Evolutionary conservation across 768 basidiomycete genomes (phyloP), one percentile per base, ranked within the genome.

Genomic region (Dacryopinax spathularia): DNA sequence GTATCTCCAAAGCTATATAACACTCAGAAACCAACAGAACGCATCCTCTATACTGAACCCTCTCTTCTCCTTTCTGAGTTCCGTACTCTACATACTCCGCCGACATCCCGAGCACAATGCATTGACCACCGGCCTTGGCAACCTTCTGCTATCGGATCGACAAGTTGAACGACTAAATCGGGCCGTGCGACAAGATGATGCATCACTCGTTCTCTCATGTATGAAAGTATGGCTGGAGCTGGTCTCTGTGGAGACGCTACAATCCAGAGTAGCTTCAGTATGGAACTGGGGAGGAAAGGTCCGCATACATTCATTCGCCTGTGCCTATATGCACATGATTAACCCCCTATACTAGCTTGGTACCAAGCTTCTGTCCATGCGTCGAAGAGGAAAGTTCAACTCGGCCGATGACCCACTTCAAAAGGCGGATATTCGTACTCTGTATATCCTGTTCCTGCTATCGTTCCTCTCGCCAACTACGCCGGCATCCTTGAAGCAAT

Each of bases 361-460:
- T 5, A 56, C 82, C 1, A 89, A 84, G 73, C 71, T 91, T 0
- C 70, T 89, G 27, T 77, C 80, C 37, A 87, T 89, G 87, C 79
- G 89, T 31, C 79, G 88, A 16, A 88, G 79, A 72, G 72, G 75
- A 1, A 83, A 82, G 65, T 71, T 67, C 10, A 76, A 43, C 12
- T 27, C 72, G 1, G 75, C 76, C 7, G 62, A 66, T 39, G 61
- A 64, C 15, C 60, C 64, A 63, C 63, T 69, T 36, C 29, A 31
- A 59, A 44, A 62, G 33, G 41, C 68, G 87, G 91, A 93, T 72
- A 91, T 93, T 44, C 81, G 91, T 35, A 89, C 88, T 0, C 77
- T 87, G 2, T 89, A 86, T 60, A 71, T 91, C 36, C 74, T 85
- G 1, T 84, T 93, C 67, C 75, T 91, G 15, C 77, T 91, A 15